A percentile compares a stretch with the other conserved stretches of the same genome.
Conservation (phyloP, 2,329 filamentous ascomycete species). For the Trichoderma asperellum region DNA sequence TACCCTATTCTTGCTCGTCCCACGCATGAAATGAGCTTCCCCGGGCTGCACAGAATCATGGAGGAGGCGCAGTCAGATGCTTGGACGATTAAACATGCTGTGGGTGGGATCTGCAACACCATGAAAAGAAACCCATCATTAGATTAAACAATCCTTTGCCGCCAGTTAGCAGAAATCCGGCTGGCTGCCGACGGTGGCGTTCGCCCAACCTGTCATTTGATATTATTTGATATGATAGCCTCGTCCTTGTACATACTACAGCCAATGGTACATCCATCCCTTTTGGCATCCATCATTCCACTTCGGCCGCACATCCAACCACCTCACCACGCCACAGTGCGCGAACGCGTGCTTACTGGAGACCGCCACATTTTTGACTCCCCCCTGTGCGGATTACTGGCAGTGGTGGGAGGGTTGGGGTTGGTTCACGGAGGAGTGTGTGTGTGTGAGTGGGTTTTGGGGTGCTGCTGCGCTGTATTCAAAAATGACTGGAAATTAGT, state of each 20-base stretch:
- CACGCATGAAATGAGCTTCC: background rate
- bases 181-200: conserved; percentile 28
- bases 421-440: background rate
- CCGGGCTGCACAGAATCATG: background rate
- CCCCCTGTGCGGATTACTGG: background rate
- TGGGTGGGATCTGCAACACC: conserved; percentile 18
- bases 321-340: conserved; percentile 19
- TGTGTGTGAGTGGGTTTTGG: background rate
- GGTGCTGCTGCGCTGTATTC: background rate
- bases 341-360: conserved; percentile 18
- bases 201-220: conserved; percentile 27
- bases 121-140: background rate
- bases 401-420: conserved; percentile 18
- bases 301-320: conserved; percentile 16
- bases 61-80: background rate
- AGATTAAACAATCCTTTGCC: conserved; percentile 9
- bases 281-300: conserved; percentile 22
- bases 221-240: conserved; percentile 18
- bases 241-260: background rate
- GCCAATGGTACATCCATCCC: background rate
- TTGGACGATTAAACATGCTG: background rate
- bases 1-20: background rate
- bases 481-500: background rate
- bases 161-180: conserved; percentile 19
- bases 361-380: background rate